Percentiles rank a stretch among this genome's conserved stretches.
These are phyloP conservation scores for Golubevia pallescens DNA, from an alignment of 1,284 basidiomycete species.

Conservation along the genomic window DNA sequence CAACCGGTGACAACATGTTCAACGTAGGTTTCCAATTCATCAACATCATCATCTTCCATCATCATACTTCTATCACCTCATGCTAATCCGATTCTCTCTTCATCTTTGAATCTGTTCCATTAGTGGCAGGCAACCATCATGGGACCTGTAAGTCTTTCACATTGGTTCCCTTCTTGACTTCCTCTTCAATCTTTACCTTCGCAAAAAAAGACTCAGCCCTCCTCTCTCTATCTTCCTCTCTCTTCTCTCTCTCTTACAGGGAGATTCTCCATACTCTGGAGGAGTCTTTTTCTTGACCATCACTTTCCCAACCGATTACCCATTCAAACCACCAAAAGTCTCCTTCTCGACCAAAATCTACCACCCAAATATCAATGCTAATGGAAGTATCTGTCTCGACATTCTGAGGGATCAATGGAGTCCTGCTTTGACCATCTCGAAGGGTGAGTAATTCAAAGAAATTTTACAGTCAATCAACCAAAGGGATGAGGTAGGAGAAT, in stretches of 20 bases:
- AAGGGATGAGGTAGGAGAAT: too few species aligned
- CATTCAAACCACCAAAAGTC: constrained; percentile 85
- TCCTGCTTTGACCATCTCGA: constrained; percentile 96
- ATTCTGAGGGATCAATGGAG: constrained; percentile 82
- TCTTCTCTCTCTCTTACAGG: constrained; percentile 70
- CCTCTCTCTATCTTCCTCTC: too few species aligned
- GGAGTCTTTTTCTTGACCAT: constrained; percentile 90
- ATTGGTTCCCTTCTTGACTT: neutral
- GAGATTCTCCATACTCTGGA: constrained; percentile 92
- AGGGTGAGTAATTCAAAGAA: constrained; percentile 73
- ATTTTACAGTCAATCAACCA: too few species aligned
- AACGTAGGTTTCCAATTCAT: constrained; percentile 18
- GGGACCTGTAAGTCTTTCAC: constrained; percentile 52
- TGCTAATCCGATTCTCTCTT: neutral
- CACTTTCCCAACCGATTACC: constrained; percentile 66
- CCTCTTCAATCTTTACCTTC: neutral
- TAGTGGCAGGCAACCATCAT: constrained; percentile 65
- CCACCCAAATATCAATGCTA: constrained; percentile 96
- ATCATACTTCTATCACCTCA: neutral
- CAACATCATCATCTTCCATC: neutral
- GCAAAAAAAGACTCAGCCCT: neutral
- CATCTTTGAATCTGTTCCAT: neutral
- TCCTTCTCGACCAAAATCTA: constrained; percentile 94
- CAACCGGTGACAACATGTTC: constrained; percentile 65
- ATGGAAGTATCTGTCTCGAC: constrained; percentile 97